Evolutionary conservation across 768 basidiomycete genomes (phyloP).

Genomic region (Cyclocybe aegerita): DNA sequence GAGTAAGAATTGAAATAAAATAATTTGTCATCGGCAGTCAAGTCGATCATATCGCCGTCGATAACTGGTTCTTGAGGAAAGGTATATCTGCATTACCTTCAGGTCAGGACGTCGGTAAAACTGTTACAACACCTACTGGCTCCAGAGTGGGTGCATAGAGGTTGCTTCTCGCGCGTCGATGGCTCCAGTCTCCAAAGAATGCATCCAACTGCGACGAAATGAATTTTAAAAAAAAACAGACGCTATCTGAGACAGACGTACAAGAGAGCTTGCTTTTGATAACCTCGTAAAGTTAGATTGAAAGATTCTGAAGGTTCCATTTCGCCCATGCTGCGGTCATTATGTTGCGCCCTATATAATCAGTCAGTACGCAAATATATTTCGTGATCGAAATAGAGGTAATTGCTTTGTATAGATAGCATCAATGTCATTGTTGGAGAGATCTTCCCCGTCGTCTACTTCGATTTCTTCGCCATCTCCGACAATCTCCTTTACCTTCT

Average conservation of each 20-base stretch:
- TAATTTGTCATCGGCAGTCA: slow-evolving; percentile 72
- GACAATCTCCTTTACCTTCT: slow-evolving; percentile 65
- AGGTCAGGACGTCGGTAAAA: slow-evolving; percentile 7
- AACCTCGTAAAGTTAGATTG: slow-evolving; percentile 70
- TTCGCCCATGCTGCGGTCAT: slow-evolving; percentile 73
- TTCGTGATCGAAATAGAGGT: not conserved
- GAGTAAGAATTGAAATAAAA: slow-evolving; percentile 94
- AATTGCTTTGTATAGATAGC: slow-evolving; percentile 81
- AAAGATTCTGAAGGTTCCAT: slow-evolving; percentile 85
- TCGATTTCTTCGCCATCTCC: slow-evolving; percentile 83
- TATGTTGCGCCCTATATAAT: slow-evolving; percentile 69
- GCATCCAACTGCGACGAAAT: slow-evolving; percentile 76
- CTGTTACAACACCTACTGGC: slow-evolving; percentile 57
- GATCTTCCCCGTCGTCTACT: slow-evolving; percentile 79
- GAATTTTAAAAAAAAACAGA: not conserved
- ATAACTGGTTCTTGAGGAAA: slow-evolving; percentile 61
- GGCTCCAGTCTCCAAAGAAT: slow-evolving; percentile 76
- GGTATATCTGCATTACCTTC: slow-evolving; percentile 51
- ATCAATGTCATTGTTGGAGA: slow-evolving; percentile 78
- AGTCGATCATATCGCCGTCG: slow-evolving; percentile 63
- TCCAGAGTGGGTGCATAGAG: slow-evolving; percentile 94
- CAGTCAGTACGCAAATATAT: slow-evolving; percentile 2
- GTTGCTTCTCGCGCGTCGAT: slow-evolving; percentile 64
- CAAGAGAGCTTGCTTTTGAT: slow-evolving; percentile 92
- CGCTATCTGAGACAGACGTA: slow-evolving; percentile 30